These are phyloP conservation scores for Ilyonectria destructans DNA, from an alignment of 2,329 filamentous ascomycete species.

Conservation along the genomic window DNA sequence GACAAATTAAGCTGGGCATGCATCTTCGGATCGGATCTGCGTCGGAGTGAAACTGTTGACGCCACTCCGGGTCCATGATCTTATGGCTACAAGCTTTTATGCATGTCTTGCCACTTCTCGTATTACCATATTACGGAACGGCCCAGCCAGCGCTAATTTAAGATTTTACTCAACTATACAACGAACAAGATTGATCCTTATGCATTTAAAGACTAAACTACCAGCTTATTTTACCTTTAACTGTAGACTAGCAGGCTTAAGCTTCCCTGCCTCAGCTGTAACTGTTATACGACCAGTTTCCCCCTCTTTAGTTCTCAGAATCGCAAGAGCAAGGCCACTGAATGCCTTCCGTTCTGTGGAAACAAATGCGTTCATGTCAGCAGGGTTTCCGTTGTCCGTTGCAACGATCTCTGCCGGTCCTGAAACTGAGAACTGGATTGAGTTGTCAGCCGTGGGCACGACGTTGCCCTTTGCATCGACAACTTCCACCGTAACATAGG, in stretches of 20 bases:
- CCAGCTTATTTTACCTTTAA: background rate
- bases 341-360: background rate
- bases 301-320: background rate
- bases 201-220: no score
- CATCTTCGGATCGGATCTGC: no score
- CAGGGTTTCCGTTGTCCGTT: constrained; percentile 68
- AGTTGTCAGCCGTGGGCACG: constrained; percentile 61
- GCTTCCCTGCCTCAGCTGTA: background rate
- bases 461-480: constrained; percentile 60
- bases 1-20: no score
- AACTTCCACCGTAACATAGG: constrained; percentile 63
- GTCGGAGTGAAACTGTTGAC: no score
- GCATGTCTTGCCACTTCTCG: no score
- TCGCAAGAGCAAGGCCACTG: background rate
- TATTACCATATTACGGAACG: no score
- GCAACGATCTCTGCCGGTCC: constrained; percentile 64
- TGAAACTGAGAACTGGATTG: constrained; percentile 42
- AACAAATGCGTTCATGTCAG: constrained; percentile 60
- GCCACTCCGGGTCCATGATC: no score
- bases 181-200: no score
- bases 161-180: no score
- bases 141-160: no score
- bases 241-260: background rate
- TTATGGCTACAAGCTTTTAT: no score
- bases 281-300: background rate